phyloP scores from a whole-genome alignment of 2,329 filamentous ascomycete genomes.

The Paraphoma chrysanthemicola region DNA sequence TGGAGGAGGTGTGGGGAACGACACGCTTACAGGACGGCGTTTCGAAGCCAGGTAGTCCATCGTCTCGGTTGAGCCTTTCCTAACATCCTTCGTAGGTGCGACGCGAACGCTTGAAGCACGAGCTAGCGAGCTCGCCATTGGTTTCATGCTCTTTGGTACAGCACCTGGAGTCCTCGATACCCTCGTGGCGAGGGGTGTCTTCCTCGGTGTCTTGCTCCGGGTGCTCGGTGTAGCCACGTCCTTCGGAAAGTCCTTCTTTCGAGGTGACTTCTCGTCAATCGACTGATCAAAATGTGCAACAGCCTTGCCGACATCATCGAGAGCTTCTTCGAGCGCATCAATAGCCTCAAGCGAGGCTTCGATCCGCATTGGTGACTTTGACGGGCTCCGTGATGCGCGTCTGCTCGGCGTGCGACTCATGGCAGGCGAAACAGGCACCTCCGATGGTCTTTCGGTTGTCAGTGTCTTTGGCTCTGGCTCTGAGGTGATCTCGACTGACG shows the following conservation, averaged over 20 bases:
- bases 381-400: constrained; percentile 30
- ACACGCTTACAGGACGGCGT: constrained; percentile 55
- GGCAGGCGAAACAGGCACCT: constrained; percentile 28
- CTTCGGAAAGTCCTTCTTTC: constrained; percentile 21
- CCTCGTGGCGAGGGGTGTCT: constrained; percentile 20
- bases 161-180: constrained; percentile 36
- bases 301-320: constrained; percentile 55
- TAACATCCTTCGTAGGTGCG: constrained; percentile 27
- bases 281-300: constrained; percentile 45
- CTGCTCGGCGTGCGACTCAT: constrained; percentile 28
- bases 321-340: constrained; percentile 59
- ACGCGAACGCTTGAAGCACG: constrained; percentile 37
- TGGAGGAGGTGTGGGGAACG: constrained; percentile 56
- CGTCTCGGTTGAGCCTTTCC: constrained; percentile 32
- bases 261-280: constrained; percentile 39
- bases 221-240: constrained; percentile 7
- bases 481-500: constrained; percentile 26
- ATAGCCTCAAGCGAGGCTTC: constrained; percentile 59
- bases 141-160: constrained; percentile 38
- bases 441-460: constrained; percentile 31
- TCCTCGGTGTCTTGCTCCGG: constrained; percentile 11
- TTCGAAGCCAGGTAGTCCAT: constrained; percentile 52
- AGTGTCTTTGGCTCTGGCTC: constrained; percentile 41
- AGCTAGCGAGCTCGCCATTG: constrained; percentile 28
- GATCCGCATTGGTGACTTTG: constrained; percentile 43